These are phyloP conservation scores for Tulasnella sp. DNA, from an alignment of 768 basidiomycete species.

Conservation along the genomic window DNA sequence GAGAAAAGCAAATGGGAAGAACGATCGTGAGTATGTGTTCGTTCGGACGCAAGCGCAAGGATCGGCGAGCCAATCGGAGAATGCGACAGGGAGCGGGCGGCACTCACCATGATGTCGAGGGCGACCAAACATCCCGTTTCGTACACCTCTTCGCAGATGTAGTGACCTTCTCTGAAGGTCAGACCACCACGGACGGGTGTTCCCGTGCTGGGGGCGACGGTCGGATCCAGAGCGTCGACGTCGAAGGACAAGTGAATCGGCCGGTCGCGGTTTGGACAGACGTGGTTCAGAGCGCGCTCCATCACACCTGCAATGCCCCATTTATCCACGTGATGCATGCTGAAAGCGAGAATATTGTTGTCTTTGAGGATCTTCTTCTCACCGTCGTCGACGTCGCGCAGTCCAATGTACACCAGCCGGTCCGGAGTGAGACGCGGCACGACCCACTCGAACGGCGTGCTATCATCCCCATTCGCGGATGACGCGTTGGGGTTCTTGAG, in stretches of 20 bases:
- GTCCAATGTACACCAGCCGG: conserved; percentile 89
- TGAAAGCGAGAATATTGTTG: conserved; percentile 79
- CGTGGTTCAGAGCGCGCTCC: conserved; percentile 91
- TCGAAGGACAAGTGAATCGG: conserved; percentile 97
- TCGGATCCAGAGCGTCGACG: conserved; percentile 88
- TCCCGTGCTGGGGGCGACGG: conserved; percentile 91
- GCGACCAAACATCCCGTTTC: conserved; percentile 90
- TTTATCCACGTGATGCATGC: conserved; percentile 77
- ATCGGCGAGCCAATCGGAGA: background rate
- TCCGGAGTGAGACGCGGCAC: conserved; percentile 56
- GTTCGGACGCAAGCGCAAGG: background rate
- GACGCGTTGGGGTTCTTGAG: background rate
- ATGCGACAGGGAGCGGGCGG: background rate
- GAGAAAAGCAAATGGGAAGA: background rate
- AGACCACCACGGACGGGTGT: conserved; percentile 92
- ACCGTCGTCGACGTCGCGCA: conserved; percentile 82
- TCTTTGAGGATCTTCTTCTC: conserved; percentile 81
- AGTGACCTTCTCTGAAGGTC: conserved; percentile 97
- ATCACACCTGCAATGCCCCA: conserved; percentile 91
- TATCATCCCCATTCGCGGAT: background rate
- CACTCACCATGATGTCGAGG: conserved; percentile 80
- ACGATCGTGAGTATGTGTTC: background rate
- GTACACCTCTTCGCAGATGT: conserved; percentile 84
- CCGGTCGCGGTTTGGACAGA: conserved; percentile 69
- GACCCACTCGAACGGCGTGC: conserved; percentile 38